Base-by-base conservation (phyloP, 805 yeast genomes). In the Wickerhamomyces sydowiorum region DNA sequence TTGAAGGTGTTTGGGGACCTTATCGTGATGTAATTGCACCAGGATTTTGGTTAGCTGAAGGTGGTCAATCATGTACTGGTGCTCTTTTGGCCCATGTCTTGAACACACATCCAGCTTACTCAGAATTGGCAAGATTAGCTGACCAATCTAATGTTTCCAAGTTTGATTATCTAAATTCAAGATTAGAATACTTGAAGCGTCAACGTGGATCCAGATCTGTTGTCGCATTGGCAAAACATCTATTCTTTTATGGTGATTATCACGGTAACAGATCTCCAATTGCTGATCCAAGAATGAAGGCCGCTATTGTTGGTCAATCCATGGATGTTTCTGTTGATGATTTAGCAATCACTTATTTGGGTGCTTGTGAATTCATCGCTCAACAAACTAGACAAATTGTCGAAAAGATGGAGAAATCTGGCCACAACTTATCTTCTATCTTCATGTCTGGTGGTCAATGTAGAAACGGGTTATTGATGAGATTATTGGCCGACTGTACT, bases 51-150 rank as follows among this genome's bases (percentile, higher is more conserved):
- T 72, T 90, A 49, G 96, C 98, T 13, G 99, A 93, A 66, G 99
- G 99, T 59, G 99, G 99, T n/a, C 99, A 93, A 64, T 83, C 95
- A 14, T 86, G 96, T 60, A 93, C 99, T 2, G 99, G 99, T 52
- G 96, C 95, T 24, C 73, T 93, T 31, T 72, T 93, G 49, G 91
- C 93, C 2, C 95, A 87, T 62, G 91, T 91, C 14, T 64, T 93
- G 47, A 73, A 86, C 12, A 82, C 86, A 9, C 98, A 93, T 59
- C 96, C 97, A 0, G 95, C 98, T 0, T 80, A 80, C 52, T 68
- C 78, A 2, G 88, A 86, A 56, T 72, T 91, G 41, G 75, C 78
- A 13, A 75, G 72, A 45, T 65, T 77, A 28, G 80, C 96, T 0
- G 86, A 78, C 49, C 77, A 80, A 18, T 76, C 87, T 1, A 78